These are phyloP conservation scores for Marasmius oreades DNA, from an alignment of 1,284 basidiomycete genomes.

Conservation along the genomic window DNA sequence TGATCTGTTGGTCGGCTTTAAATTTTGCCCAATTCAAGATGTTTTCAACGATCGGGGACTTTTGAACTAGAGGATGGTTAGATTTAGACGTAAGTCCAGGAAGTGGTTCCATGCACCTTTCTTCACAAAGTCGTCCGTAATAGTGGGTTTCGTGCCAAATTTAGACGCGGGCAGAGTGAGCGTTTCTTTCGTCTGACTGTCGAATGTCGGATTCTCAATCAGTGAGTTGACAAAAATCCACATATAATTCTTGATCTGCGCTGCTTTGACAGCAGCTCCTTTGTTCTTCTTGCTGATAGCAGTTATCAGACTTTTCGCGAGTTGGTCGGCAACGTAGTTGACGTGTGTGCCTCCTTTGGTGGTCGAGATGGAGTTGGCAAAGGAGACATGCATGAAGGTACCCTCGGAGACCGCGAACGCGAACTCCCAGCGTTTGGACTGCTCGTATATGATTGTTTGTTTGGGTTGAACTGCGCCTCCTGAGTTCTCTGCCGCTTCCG, in stretches of 20 bases:
- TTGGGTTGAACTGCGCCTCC: constrained; percentile 77
- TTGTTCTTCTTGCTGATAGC: constrained; percentile 97
- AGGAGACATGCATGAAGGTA: constrained; percentile 91
- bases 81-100: constrained; percentile 1
- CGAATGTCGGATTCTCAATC: constrained; percentile 98
- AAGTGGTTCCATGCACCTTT: constrained; percentile 60
- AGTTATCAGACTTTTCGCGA: constrained; percentile 81
- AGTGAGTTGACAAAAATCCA: constrained; percentile 98
- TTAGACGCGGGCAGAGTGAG: constrained; percentile 87
- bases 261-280: constrained; percentile 86
- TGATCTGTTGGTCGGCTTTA: constrained; percentile 94
- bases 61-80: constrained; percentile 58
- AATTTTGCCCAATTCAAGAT: constrained; percentile 95
- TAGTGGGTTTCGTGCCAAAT: constrained; percentile 82
- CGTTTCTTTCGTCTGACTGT: constrained; percentile 99
- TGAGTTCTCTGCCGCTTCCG: constrained; percentile 59
- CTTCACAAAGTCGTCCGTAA: constrained; percentile 94
- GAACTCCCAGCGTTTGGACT: constrained; percentile 89
- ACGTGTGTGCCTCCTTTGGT: constrained; percentile 98
- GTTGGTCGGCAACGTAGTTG: constrained; percentile 81
- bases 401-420: constrained; percentile 95
- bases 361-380: constrained; percentile 97
- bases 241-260: constrained; percentile 96
- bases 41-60: constrained; percentile 90
- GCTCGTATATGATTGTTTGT: constrained; percentile 81